Percentiles rank a stretch among this genome's conserved stretches.
Evolutionary conservation across 2,329 filamentous ascomycete species (phyloP).

Genomic region (Cadophora malorum): DNA sequence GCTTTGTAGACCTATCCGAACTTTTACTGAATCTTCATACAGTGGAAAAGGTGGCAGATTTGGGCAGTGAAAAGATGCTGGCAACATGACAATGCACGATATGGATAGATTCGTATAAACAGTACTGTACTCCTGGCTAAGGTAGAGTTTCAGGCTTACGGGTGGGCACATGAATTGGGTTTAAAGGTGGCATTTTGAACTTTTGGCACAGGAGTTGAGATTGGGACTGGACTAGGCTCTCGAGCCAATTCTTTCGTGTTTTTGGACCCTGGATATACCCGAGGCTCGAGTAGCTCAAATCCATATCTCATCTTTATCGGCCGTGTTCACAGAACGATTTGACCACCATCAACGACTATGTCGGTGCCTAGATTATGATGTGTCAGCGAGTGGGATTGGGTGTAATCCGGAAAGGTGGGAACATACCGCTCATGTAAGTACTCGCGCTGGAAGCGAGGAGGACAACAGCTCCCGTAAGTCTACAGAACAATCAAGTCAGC

Average conservation of each 20-base stretch:
- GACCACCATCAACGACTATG: slow-evolving; percentile 67
- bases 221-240: neutral
- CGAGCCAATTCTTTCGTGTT: neutral
- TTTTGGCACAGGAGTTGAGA: neutral
- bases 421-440: slow-evolving; percentile 63
- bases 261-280: neutral
- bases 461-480: slow-evolving; percentile 64
- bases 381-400: neutral
- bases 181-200: neutral
- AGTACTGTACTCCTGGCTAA: neutral
- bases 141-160: neutral
- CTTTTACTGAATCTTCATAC: neutral
- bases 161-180: neutral
- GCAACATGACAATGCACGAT: slow-evolving; percentile 29
- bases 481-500: neutral
- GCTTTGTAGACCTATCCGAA: neutral
- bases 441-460: slow-evolving; percentile 66
- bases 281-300: neutral
- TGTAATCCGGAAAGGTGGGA: neutral
- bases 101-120: neutral
- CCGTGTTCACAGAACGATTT: slow-evolving; percentile 35
- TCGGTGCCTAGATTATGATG: slow-evolving; percentile 56
- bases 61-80: slow-evolving; percentile 58
- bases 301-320: neutral
- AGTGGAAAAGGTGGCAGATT: slow-evolving; percentile 61